These are phyloP conservation scores for Amanita polypyramis DNA, from an alignment of 768 basidiomycete species.

Conservation along the genomic window DNA sequence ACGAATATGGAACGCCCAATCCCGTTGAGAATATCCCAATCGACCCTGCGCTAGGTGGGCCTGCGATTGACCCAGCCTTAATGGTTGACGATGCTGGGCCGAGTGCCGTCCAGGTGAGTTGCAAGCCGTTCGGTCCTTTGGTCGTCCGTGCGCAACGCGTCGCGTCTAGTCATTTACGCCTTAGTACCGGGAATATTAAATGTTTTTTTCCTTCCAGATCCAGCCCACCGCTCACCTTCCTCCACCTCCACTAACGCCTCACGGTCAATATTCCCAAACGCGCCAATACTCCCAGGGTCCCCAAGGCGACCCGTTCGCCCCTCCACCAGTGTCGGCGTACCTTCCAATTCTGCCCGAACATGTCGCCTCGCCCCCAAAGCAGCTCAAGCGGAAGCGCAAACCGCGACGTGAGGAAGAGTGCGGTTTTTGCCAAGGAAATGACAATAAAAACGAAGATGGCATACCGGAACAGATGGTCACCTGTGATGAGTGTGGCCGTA, in stretches of 20 bases:
- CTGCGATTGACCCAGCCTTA: constrained; percentile 44
- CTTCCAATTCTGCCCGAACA: constrained; percentile 36
- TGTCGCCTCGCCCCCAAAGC: constrained; percentile 31
- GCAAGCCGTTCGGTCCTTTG: constrained; percentile 13
- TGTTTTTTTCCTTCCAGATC: constrained; percentile 16
- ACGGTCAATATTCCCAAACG: constrained; percentile 23
- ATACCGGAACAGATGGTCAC: constrained; percentile 62
- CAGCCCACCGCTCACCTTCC: constrained; percentile 15
- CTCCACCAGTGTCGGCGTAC: constrained; percentile 43
- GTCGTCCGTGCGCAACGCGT: constrained; percentile 39
- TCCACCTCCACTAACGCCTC: constrained; percentile 17
- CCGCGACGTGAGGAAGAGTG: constrained; percentile 54
- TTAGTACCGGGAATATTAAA: constrained; percentile 17
- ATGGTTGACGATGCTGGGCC: constrained; percentile 19
- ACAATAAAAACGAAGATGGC: constrained; percentile 44
- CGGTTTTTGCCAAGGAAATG: constrained; percentile 67
- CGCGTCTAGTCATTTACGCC: constrained; percentile 46
- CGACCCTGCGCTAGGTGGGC: constrained; percentile 60
- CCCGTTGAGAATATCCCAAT: constrained; percentile 63
- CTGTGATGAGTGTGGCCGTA: constrained; percentile 76
- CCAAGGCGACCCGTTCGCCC: constrained; percentile 78
- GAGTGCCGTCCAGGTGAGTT: constrained; percentile 28
- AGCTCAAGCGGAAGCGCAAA: constrained; percentile 35
- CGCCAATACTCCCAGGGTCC: constrained; percentile 63
- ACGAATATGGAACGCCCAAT: constrained; percentile 52